These are phyloP conservation scores for Neospermospora avenae DNA, from an alignment of 2,329 filamentous ascomycete species.

Conservation along the genomic window DNA sequence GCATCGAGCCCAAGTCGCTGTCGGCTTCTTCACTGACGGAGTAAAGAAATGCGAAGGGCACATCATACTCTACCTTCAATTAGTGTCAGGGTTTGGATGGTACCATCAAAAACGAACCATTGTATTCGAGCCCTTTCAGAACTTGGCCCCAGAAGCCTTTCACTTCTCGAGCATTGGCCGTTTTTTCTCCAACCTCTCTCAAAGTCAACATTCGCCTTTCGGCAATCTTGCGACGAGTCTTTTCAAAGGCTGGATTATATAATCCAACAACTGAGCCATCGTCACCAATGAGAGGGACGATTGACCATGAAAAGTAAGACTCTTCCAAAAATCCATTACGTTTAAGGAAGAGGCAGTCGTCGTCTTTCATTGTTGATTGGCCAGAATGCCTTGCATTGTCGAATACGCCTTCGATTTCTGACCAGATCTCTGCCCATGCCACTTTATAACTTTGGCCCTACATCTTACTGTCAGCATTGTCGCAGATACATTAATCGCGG, in stretches of 20 bases:
- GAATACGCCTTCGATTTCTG: constrained; percentile 66
- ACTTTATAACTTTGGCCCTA: constrained; percentile 60
- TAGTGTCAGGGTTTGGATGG: not conserved
- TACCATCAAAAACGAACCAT: constrained; percentile 39
- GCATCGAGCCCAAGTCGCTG: constrained; percentile 68
- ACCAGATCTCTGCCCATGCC: constrained; percentile 74
- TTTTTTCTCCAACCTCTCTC: constrained; percentile 73
- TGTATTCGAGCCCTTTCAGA: constrained; percentile 65
- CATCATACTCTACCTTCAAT: constrained; percentile 52
- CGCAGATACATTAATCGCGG: no score
- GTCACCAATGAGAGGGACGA: constrained; percentile 71
- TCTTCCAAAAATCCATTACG: constrained; percentile 72
- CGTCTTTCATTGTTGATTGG: constrained; percentile 80
- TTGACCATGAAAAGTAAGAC: constrained; percentile 78
- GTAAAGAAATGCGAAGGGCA: constrained; percentile 75
- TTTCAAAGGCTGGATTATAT: constrained; percentile 80
- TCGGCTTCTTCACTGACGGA: constrained; percentile 69
- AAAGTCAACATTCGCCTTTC: constrained; percentile 78
- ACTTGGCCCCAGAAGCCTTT: constrained; percentile 72
- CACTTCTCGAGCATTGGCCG: constrained; percentile 67
- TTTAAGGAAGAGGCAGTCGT: constrained; percentile 71
- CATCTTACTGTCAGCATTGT: constrained; percentile 7
- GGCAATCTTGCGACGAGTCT: constrained; percentile 73
- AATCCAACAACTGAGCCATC: constrained; percentile 73
- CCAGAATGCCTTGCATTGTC: constrained; percentile 64